Conservation (phyloP, 176 grass and related monocot genomes). For the Triticum urartu region DNA sequence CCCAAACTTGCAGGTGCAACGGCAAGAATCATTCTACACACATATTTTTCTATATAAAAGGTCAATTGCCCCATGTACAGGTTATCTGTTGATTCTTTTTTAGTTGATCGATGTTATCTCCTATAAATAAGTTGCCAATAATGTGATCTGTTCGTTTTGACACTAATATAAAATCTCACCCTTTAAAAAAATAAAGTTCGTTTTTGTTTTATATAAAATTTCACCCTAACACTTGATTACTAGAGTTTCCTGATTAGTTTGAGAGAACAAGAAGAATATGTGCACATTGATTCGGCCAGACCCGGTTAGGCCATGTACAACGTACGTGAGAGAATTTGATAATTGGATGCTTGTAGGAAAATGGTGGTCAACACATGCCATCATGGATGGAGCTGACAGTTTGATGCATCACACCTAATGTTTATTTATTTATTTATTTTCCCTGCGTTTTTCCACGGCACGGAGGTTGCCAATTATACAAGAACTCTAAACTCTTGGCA, state of each 20-base stretch:
- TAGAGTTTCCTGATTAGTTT: no score
- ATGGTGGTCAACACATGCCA: background rate
- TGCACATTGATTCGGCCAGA: background rate
- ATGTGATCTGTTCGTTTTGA: background rate
- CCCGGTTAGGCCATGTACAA: background rate
- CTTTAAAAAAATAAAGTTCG: no score
- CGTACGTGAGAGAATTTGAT: background rate
- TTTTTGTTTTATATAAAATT: no score
- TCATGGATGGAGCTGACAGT: background rate
- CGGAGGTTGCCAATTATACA: background rate
- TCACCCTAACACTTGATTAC: no score
- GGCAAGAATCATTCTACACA: background rate
- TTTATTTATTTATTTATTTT: no score
- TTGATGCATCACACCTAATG: no score
- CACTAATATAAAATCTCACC: background rate
- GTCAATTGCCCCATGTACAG: background rate
- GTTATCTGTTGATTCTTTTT: background rate
- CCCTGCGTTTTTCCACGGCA: background rate
- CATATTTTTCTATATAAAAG: background rate
- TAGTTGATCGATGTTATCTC: background rate
- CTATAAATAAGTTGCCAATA: background rate
- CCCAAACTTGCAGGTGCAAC: background rate
- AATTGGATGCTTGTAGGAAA: background rate
- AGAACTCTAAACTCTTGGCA: background rate
- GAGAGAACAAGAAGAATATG: background rate